A percentile compares a stretch with the other conserved stretches of the same genome.
Conservation (phyloP, 2,329 filamentous ascomycete genomes). For the Alternaria alternata region DNA sequence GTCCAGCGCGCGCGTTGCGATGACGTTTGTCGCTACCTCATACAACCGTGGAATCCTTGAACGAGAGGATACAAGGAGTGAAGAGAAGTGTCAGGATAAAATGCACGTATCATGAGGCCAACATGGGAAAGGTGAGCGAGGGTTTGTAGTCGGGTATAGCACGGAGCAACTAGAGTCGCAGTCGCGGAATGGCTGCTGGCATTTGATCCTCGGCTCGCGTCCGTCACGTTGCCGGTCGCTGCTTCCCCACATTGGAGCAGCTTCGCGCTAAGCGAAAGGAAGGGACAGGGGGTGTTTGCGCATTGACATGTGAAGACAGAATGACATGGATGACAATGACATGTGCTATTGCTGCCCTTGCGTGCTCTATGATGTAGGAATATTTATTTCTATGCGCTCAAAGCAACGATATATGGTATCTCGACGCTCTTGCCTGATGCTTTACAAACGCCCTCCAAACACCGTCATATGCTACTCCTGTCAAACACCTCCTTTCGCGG, state of each 20-base stretch:
- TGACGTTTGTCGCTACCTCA: conserved; percentile 26
- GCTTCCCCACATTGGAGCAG: conserved; percentile 40
- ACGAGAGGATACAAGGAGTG: neutral
- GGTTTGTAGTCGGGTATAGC: conserved; percentile 22
- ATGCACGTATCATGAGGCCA: conserved; percentile 17
- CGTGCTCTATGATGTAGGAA: neutral
- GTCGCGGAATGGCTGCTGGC: conserved; percentile 22
- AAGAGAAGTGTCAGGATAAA: neutral
- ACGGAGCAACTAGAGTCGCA: conserved; percentile 20
- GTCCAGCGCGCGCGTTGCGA: conserved; percentile 26
- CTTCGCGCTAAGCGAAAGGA: conserved; percentile 23
- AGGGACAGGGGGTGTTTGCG: conserved; percentile 25
- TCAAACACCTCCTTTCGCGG: neutral
- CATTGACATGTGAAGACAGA: conserved; percentile 39
- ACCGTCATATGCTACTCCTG: conserved; percentile 7
- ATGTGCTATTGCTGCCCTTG: conserved; percentile 22
- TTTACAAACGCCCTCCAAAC: conserved; percentile 18
- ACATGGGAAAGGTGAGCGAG: conserved; percentile 14
- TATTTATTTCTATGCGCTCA: conserved; percentile 5
- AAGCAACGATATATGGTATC: conserved; percentile 20
- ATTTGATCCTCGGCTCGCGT: conserved; percentile 49
- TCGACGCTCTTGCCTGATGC: conserved; percentile 13
- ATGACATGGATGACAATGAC: conserved; percentile 1
- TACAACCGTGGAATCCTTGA: neutral
- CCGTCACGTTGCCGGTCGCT: conserved; percentile 43